phyloP scores from a whole-genome alignment of 176 grass and related monocot species.

The Carex parvula region DNA sequence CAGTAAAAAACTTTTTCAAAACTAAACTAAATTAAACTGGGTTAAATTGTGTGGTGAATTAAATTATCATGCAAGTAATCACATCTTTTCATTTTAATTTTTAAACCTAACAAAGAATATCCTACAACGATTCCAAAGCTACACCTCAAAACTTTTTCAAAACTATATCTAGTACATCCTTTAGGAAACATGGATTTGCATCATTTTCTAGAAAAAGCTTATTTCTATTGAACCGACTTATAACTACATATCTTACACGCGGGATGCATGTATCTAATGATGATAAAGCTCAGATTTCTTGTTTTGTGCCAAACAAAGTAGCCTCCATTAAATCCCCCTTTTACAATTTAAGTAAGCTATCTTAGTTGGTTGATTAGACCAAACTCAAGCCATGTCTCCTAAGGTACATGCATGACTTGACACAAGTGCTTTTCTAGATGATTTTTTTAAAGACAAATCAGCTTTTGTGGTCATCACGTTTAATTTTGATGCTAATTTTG shows the following conservation, averaged over 20 bases:
- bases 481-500: conserved; percentile 2
- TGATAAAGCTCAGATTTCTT: conserved; percentile 2
- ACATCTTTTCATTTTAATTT: conserved; percentile 7
- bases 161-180: not conserved
- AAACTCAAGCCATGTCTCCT: conserved; percentile 6
- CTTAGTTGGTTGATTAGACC: not conserved
- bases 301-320: conserved; percentile 30
- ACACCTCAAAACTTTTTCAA: not conserved
- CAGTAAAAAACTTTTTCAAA: no score
- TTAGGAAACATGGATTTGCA: conserved; percentile 16
- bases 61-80: conserved; percentile 10
- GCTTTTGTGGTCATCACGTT: conserved; percentile 1
- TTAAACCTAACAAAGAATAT: not conserved
- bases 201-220: conserved; percentile 13
- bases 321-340: not conserved
- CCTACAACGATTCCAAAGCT: not conserved
- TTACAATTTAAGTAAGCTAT: not conserved
- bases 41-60: not conserved
- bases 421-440: conserved; percentile 7
- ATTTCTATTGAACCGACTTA: not conserved
- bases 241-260: not conserved
- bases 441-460: not conserved
- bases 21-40: not conserved
- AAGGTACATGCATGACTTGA: conserved; percentile 24
- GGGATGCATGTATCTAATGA: conserved; percentile 18